Evolutionary conservation across 1,284 basidiomycete genomes (phyloP), one percentile per base, ranked within the genome.

Genomic region (Austroboletus novae-zelandiae): DNA sequence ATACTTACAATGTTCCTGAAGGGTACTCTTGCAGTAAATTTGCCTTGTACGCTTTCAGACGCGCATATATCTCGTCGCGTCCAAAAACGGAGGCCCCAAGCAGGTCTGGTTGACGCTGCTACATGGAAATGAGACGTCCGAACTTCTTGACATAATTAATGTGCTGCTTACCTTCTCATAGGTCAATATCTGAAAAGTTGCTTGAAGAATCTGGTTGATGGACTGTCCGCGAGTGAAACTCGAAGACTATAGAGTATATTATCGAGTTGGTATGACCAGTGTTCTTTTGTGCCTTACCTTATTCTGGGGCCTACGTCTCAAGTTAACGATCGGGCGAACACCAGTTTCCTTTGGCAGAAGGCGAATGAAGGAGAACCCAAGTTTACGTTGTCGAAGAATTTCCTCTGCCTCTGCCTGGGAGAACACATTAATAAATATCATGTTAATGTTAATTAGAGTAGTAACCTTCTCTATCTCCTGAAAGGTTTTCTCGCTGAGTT

Each of bases 331-430:
- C 0, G 95, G 95, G 30, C 97, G 79, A 5, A 98, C 92, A 0
- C 96, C 95, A 4, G 82, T 91, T 49, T 95, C 94, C 68, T 99
- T 99, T 0, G 96, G 97, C 25, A 98, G 73, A 1, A 99, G 74
- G 3, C 97, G 81, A 8, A 98, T 86, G 54, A 89, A 90, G 0
- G 93, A 92, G 63, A 87, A 91, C 0, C 91, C 91, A 2, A 95
- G 74, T 55, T 71, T 83, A 4, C 89, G 79, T 55, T 85, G 81
- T 27, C 80, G 76, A 13, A 89, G 67, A 30, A 90, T 75, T 54
- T 83, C 81, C 46, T 77, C 72, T 0, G 81, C 84, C 54, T 91
- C 83, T 29, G 63, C 57, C 88, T 92, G 46, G 14, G 35, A 34
- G 31, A 40, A 30, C 2, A 10, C 9, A 47, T 62, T 30, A 65